phyloP scores from a whole-genome alignment of 768 basidiomycete genomes.

The Mycena metata region DNA sequence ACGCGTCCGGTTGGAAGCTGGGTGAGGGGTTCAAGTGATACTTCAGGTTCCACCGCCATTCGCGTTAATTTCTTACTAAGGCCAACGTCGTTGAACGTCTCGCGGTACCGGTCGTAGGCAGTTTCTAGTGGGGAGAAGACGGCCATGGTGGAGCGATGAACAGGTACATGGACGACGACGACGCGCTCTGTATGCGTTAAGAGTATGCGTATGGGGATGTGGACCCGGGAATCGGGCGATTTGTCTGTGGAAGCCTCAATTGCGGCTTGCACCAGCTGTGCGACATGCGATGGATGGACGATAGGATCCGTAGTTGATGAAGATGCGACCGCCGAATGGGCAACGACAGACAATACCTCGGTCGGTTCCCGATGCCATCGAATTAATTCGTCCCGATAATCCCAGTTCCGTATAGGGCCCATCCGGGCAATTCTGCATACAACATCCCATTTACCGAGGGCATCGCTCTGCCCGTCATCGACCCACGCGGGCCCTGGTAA shows the following conservation, averaged over 20 bases:
- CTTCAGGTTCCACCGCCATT: not conserved
- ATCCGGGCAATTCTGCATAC: not conserved
- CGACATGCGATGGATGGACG: not conserved
- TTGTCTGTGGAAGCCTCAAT: not conserved
- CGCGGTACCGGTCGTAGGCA: not conserved
- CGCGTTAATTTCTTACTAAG: not conserved
- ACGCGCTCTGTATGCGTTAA: not conserved
- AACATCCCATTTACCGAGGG: not conserved
- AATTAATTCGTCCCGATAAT: not conserved
- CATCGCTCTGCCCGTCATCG: not conserved
- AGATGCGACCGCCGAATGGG: not conserved
- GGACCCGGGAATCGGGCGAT: not conserved
- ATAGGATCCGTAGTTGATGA: not conserved
- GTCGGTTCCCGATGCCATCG: not conserved
- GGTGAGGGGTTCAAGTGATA: not conserved
- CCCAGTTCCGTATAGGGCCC: not conserved
- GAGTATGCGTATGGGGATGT: slow-evolving; percentile 1
- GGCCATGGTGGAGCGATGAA: not conserved
- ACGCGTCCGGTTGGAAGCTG: not conserved
- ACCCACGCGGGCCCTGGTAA: not conserved
- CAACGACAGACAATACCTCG: not conserved
- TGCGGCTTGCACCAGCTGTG: not conserved
- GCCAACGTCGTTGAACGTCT: no score
- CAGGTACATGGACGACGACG: slow-evolving; percentile 1
- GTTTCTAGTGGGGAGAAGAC: slow-evolving; percentile 1